phyloP scores from a whole-genome alignment of 2,329 filamentous ascomycete genomes.

The Neonectria hederae region DNA sequence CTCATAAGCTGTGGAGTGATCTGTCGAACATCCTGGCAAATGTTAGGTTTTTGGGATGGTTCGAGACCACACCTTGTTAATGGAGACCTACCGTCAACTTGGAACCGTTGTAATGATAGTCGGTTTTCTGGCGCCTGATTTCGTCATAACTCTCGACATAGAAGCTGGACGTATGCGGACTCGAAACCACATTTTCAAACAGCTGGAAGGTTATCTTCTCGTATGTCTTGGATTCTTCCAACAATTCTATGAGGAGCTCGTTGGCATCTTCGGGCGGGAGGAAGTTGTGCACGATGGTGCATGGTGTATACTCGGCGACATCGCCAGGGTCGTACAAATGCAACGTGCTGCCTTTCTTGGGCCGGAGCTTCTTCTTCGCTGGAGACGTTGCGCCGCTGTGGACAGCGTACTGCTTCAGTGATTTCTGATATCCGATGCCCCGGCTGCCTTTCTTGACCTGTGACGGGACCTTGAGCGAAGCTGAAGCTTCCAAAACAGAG shows the following conservation, averaged over 20 bases:
- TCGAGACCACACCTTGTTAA: background rate
- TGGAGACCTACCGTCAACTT: slow-evolving; percentile 65
- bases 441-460: slow-evolving; percentile 47
- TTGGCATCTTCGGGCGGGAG: slow-evolving; percentile 77
- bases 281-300: slow-evolving; percentile 93
- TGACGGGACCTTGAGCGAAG: slow-evolving; percentile 56
- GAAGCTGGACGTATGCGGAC: slow-evolving; percentile 84
- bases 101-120: slow-evolving; percentile 88
- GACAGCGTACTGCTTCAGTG: slow-evolving; percentile 63
- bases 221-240: slow-evolving; percentile 78
- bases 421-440: slow-evolving; percentile 68
- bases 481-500: slow-evolving; percentile 72
- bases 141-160: slow-evolving; percentile 82
- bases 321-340: slow-evolving; percentile 85
- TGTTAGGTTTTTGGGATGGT: slow-evolving; percentile 9
- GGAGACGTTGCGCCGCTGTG: slow-evolving; percentile 26
- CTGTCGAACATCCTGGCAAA: slow-evolving; percentile 73
- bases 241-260: slow-evolving; percentile 76
- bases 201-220: slow-evolving; percentile 80
- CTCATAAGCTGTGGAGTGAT: slow-evolving; percentile 78
- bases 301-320: slow-evolving; percentile 84
- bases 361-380: slow-evolving; percentile 63
- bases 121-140: slow-evolving; percentile 73
- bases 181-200: slow-evolving; percentile 87
- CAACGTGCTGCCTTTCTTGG: slow-evolving; percentile 82